phyloP scores from a whole-genome alignment of 306 rosid species.

The Dryas drummondii region DNA sequence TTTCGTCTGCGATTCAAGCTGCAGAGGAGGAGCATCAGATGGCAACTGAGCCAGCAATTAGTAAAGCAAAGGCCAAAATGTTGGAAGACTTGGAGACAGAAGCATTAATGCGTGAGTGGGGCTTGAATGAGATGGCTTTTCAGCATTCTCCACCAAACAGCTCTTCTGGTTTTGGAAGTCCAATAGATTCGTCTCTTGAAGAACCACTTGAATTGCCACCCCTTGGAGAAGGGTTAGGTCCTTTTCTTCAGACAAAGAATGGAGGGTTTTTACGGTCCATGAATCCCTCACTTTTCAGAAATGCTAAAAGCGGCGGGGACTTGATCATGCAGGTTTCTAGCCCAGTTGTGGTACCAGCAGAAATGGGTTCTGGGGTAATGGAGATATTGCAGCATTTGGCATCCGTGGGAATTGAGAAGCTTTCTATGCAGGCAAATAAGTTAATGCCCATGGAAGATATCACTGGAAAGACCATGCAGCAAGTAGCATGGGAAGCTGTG shows the following conservation, averaged over 20 bases:
- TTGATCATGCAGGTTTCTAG: constrained; percentile 89
- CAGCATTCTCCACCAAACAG: constrained; percentile 69
- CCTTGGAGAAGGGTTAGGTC: constrained; percentile 81
- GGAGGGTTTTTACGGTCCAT: constrained; percentile 84
- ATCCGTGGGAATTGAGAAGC: constrained; percentile 86
- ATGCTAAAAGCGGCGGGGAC: constrained; percentile 59
- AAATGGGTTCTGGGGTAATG: constrained; percentile 88
- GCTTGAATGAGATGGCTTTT: constrained; percentile 75
- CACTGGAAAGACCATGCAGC: constrained; percentile 89
- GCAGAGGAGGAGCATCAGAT: constrained; percentile 45
- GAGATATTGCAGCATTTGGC: constrained; percentile 75
- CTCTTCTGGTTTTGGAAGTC: constrained; percentile 63
- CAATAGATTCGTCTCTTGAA: constrained; percentile 50
- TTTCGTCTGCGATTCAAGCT: constrained; percentile 43
- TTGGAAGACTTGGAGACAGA: constrained; percentile 84
- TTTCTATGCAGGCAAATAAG: constrained; percentile 88
- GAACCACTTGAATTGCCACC: constrained; percentile 61
- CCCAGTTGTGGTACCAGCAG: constrained; percentile 88
- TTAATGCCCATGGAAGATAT: constrained; percentile 88
- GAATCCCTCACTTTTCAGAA: constrained; percentile 71
- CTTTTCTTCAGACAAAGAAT: constrained; percentile 68
- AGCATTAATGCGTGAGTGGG: constrained; percentile 86
- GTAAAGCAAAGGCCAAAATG: constrained; percentile 57
- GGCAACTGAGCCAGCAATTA: constrained; percentile 41
- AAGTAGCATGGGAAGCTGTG: constrained; percentile 80